A percentile compares a stretch with the other conserved stretches of the same genome.
These are phyloP conservation scores for Glycyrrhiza uralensis DNA, from an alignment of 306 rosid species.

Conservation along the genomic window DNA sequence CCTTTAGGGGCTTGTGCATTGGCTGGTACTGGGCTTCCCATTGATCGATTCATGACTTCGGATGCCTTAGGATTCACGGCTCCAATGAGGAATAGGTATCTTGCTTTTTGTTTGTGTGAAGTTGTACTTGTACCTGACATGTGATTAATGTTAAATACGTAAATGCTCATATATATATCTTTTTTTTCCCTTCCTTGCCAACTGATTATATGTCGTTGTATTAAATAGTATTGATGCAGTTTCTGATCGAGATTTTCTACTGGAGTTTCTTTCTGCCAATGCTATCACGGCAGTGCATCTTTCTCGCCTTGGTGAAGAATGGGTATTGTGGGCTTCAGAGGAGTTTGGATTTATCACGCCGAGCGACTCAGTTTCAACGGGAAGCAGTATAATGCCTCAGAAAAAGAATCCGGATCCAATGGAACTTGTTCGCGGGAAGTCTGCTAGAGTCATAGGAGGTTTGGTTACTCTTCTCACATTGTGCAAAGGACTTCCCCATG, in stretches of 20 bases:
- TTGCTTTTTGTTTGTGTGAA: background rate
- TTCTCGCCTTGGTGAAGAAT: conserved; percentile 97
- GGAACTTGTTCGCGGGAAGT: conserved; percentile 99
- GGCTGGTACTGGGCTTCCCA: conserved; percentile 99
- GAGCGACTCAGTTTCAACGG: conserved; percentile 91
- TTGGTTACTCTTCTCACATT: conserved; percentile 82
- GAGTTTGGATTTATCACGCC: conserved; percentile 95
- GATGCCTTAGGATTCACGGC: conserved; percentile 76
- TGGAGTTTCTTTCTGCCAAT: conserved; percentile 88
- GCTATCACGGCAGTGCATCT: conserved; percentile 89
- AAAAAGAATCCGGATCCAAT: conserved; percentile 98
- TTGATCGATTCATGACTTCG: conserved; percentile 95
- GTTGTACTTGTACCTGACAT: background rate
- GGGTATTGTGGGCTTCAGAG: conserved; percentile 99
- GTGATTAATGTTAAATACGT: background rate
- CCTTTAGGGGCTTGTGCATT: conserved; percentile 98
- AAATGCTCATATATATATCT: background rate
- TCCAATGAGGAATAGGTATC: conserved; percentile 90
- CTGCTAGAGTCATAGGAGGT: conserved; percentile 88
- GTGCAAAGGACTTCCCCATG: conserved; percentile 98
- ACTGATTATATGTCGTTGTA: conserved; percentile 21
- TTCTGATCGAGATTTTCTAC: conserved; percentile 89
- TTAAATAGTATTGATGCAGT: conserved; percentile 84
- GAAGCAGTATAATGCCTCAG: conserved; percentile 99
- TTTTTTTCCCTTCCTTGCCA: background rate